Evolutionary conservation across 257 asterid genomes (phyloP), one percentile per base, ranked within the genome.

Genomic region (Paulownia fortunei): DNA sequence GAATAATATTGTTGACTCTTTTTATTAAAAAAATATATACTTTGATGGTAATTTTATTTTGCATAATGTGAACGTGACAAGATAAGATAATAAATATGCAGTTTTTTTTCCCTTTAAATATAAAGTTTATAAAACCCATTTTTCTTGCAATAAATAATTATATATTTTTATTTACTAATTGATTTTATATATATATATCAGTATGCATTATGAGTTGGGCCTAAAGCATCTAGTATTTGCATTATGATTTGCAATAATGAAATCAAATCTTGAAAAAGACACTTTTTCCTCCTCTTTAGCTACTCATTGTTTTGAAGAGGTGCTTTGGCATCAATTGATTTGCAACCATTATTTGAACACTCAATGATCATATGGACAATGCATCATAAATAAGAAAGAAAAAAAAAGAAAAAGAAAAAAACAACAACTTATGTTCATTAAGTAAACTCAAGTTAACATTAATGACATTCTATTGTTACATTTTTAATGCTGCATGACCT

Each of bases 201-300:
- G 1, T 0, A 83, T 79, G 68, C 81, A 79, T 86, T 6, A 83
- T 86, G 76, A 71, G 44, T 69, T 55, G 69, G 76, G 49, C 76
- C 76, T 42, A 68, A 69, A 59, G 49, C 49, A 60, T 46, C 61
- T 69, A 68, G 30, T 39, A 41, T 42, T 69, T 42, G 49, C 80
- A 77, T 58, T 55, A 46, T 67, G 46, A 70, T 42, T 76, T 15
- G 69, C 69, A 77, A 67, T 77, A 55, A 55, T 67, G n/a, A n/a
- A n/a, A n/a, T n/a, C 76, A 82, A 55, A 82, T 82, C 74, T 73
- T 73, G 67, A 65, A 73, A 78, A 73, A 47, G 60, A 67, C n/a
- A n/a, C n/a, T n/a, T n/a, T n/a, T n/a, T 44, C 27, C 8, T 54
- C 18, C 8, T 73, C n/a, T 36, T 37, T 62, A 1, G 10, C 19